Conservation (phyloP, 257 asterid species). For the Gardenia jasminoides region DNA sequence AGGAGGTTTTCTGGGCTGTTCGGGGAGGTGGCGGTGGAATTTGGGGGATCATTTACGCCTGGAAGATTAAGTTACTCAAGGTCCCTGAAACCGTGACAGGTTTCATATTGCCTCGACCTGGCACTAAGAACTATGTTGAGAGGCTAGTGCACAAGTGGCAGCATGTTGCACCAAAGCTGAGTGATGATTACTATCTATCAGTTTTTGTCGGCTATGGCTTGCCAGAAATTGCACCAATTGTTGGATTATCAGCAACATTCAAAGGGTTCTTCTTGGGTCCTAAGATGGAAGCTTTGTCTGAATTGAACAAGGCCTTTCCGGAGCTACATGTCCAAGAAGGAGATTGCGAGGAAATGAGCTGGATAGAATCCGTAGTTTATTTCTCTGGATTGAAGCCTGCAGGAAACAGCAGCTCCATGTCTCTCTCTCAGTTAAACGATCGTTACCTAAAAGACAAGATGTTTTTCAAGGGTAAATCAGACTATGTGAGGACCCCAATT, state of each 20-base stretch:
- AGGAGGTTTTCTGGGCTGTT: conserved; percentile 82
- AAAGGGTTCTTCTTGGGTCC: conserved; percentile 61
- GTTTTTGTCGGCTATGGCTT: conserved; percentile 48
- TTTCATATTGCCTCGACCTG: conserved; percentile 44
- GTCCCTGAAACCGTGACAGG: conserved; percentile 47
- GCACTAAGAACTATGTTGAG: conserved; percentile 27
- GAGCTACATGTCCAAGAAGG: conserved; percentile 33
- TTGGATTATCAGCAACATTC: conserved; percentile 55
- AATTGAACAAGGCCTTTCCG: conserved; percentile 35
- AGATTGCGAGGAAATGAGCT: conserved; percentile 59
- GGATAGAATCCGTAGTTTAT: conserved; percentile 65
- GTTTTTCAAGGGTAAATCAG: conserved; percentile 74
- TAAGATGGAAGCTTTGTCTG: conserved; percentile 29
- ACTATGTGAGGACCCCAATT: conserved; percentile 48
- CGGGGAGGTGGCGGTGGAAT: conserved; percentile 86
- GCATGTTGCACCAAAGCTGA: conserved; percentile 44
- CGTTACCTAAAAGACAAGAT: conserved; percentile 37
- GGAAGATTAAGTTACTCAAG: conserved; percentile 49
- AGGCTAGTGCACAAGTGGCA: conserved; percentile 58
- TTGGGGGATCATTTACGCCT: conserved; percentile 65
- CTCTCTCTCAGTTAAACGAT: conserved; percentile 34
- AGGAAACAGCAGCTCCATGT: conserved; percentile 17
- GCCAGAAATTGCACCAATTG: conserved; percentile 25
- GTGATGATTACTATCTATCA: conserved; percentile 47
- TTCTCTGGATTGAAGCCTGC: conserved; percentile 44